These are phyloP conservation scores for Yamadazyma mexicana DNA, from an alignment of 1,139 yeast species.

Conservation along the genomic window DNA sequence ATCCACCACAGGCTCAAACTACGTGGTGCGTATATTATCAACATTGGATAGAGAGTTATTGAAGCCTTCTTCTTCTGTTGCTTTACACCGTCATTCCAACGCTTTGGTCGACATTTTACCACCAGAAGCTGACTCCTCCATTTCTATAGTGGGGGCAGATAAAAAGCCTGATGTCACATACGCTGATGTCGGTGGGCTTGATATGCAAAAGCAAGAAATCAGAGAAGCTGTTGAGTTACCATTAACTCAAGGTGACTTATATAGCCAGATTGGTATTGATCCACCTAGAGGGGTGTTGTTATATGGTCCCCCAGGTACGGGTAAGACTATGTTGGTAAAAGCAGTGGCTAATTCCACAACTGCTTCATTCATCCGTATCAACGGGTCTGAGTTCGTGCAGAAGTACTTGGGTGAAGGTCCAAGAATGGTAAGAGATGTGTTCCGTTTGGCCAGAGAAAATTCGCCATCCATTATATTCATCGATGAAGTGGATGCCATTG, in stretches of 20 bases:
- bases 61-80: slow-evolving; percentile 94
- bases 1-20: slow-evolving; percentile 95
- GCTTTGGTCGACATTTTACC: slow-evolving; percentile 96
- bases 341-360: slow-evolving; percentile 98
- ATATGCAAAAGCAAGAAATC: slow-evolving; percentile 98
- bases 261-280: slow-evolving; percentile 97
- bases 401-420: slow-evolving; percentile 99
- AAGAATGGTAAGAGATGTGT: slow-evolving; percentile 98
- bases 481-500: slow-evolving; percentile 98
- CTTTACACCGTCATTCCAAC: slow-evolving; percentile 96
- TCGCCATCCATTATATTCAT: slow-evolving; percentile 95
- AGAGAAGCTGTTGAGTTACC: slow-evolving; percentile 98
- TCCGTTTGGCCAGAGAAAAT: slow-evolving; percentile 94
- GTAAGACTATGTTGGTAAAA: slow-evolving; percentile 97
- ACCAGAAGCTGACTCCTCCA: slow-evolving; percentile 97
- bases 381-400: slow-evolving; percentile 97
- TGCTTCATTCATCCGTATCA: slow-evolving; percentile 93
- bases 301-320: slow-evolving; percentile 99
- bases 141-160: slow-evolving; percentile 90
- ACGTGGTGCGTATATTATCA: slow-evolving; percentile 90
- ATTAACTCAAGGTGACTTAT: slow-evolving; percentile 90
- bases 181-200: slow-evolving; percentile 97
- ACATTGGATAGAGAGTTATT: slow-evolving; percentile 92
- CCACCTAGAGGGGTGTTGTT: slow-evolving; percentile 97
- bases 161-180: slow-evolving; percentile 90